Percentiles rank a stretch among this genome's conserved stretches.
Evolutionary conservation across 2,329 filamentous ascomycete genomes (phyloP).

Genomic region (Fusarium sp.): DNA sequence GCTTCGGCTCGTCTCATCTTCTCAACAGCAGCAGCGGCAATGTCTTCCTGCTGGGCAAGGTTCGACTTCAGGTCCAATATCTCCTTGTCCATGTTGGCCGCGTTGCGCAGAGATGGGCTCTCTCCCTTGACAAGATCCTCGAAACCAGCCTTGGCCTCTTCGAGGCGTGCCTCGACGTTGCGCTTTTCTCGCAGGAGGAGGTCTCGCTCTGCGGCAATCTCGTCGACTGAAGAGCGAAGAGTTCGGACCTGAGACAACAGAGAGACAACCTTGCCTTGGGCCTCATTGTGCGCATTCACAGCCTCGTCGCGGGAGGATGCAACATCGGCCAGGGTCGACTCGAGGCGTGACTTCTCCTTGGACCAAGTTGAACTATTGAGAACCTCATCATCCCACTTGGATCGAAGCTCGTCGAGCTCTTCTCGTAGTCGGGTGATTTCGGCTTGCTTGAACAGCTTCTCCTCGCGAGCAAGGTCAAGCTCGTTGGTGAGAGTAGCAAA

Average conservation of each 20-base stretch:
- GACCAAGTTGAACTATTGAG: conserved; percentile 98
- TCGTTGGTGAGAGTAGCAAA: conserved; percentile 89
- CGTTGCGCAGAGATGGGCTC: conserved; percentile 86
- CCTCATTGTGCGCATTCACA: conserved; percentile 90
- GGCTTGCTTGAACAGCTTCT: conserved; percentile 81
- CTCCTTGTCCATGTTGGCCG: conserved; percentile 86
- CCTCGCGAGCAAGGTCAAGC: conserved; percentile 90
- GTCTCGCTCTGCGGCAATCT: conserved; percentile 85
- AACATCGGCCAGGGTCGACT: conserved; percentile 87
- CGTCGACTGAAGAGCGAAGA: conserved; percentile 84
- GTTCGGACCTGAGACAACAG: conserved; percentile 88
- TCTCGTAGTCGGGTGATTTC: conserved; percentile 91
- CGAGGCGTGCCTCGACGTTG: conserved; percentile 80
- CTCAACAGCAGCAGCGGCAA: conserved; percentile 87
- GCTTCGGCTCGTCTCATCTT: conserved; percentile 97
- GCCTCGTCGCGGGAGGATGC: conserved; percentile 93
- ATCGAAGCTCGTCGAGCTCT: conserved; percentile 91
- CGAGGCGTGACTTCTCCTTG: conserved; percentile 93
- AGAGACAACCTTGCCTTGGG: conserved; percentile 89
- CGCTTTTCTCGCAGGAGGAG: conserved; percentile 87
- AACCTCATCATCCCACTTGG: conserved; percentile 98
- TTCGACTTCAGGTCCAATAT: conserved; percentile 87
- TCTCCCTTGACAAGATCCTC: conserved; percentile 88
- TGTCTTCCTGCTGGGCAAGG: conserved; percentile 91
- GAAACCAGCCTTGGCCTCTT: conserved; percentile 85